A percentile compares a stretch with the other conserved stretches of the same genome.
These are phyloP conservation scores for Globisporangium nagaii DNA, from an alignment of 352 stramenopile genomes.

Conservation along the genomic window DNA sequence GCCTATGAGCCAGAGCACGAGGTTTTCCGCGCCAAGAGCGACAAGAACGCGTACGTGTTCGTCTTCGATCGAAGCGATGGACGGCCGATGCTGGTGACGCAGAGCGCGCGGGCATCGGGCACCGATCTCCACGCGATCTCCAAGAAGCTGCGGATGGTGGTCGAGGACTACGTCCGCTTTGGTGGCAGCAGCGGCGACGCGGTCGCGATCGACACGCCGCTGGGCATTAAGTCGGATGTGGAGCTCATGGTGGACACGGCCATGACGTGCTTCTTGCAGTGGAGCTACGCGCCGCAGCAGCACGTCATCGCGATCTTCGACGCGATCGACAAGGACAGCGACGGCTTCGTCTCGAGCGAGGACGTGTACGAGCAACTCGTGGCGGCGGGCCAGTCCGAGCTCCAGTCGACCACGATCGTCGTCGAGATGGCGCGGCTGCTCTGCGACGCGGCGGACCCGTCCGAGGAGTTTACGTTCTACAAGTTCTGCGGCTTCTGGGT, in stretches of 20 bases:
- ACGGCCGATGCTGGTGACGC: conserved; percentile 29
- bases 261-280: conserved; percentile 38
- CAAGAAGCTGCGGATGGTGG: conserved; percentile 20
- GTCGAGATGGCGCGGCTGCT: conserved; percentile 36
- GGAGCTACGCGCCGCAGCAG: conserved; percentile 23
- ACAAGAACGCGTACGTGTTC: conserved; percentile 45
- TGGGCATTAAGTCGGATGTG: conserved; percentile 48
- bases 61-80: conserved; percentile 30
- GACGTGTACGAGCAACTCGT: conserved; percentile 40
- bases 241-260: conserved; percentile 45
- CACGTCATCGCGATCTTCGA: conserved; percentile 34
- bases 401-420: conserved; percentile 26
- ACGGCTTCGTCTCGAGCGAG: conserved; percentile 41
- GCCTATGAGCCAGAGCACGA: neutral
- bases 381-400: conserved; percentile 21
- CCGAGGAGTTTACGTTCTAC: conserved; percentile 48
- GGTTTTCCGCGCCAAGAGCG: conserved; percentile 16
- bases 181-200: conserved; percentile 1
- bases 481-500: conserved; percentile 51
- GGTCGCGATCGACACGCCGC: conserved; percentile 25
- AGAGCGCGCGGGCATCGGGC: conserved; percentile 2
- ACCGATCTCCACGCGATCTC: neutral
- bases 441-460: conserved; percentile 34
- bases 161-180: conserved; percentile 39
- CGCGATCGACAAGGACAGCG: conserved; percentile 36